Evolutionary conservation across 305 asterid genomes (phyloP), one percentile per base, ranked within the genome.

Genomic region (Fraxinus sp.): DNA sequence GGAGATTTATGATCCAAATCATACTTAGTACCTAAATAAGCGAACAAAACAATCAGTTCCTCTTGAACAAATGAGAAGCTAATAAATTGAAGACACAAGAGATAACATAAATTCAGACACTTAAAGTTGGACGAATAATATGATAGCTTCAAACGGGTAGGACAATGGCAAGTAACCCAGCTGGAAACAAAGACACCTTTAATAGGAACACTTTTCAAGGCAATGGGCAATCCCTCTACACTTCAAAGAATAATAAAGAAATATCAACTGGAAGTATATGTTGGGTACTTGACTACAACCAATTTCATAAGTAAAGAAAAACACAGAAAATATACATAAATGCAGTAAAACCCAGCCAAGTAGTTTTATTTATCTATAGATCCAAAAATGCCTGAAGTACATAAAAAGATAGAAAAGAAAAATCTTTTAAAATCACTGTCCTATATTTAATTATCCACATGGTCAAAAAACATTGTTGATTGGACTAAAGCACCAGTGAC

Each of bases 1-100:
- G 98, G 93, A 87, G 92, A 88, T 87, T 92, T 93, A 86, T 91
- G 86, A 91, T 97, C 99, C 86, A 94, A 83, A 88, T 93, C 98
- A 84, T 97, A 97, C 90, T 93, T 97, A 86, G 98, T 93, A 90
- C 99, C 99, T 97, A 86, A 49, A 87, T 32, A 83, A 85, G 85
- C 77, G 77, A 77, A 82, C 33, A 37, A 30, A 79, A 78, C 79
- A 74, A 76, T 83, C 84, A 90, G 62, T 33, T 72, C 77, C 39
- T 72, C 35, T 74, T 20, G 74, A 78, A 78, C 83, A 88, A 78
- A 79, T 78, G 22, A 44, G 41, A 72, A 74, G 73, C 57, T 46
- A 46, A 52, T 81, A 52, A 81, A 82, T 20, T 71, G 37, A 46
- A 75, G 55, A 68, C 79, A 73, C 49, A 3, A 46, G 57, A 46